These are phyloP conservation scores for Senna siamea DNA, from an alignment of 306 rosid species.

Conservation along the genomic window DNA sequence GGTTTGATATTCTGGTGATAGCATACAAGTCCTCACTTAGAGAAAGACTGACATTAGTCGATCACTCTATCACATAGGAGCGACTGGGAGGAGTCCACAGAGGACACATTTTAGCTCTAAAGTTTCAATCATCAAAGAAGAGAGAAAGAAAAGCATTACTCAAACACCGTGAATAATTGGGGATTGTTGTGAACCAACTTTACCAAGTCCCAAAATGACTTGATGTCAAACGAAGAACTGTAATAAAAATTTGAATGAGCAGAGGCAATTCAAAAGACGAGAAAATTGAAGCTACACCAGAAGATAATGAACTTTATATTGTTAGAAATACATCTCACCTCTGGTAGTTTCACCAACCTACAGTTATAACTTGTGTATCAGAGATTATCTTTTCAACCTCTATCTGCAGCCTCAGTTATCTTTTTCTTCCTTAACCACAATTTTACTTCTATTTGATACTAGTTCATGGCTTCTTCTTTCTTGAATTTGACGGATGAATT, in stretches of 20 bases:
- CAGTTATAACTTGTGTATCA: neutral
- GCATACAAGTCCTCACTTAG: neutral
- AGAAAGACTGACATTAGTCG: constrained; percentile 2
- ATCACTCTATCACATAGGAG: too few species aligned
- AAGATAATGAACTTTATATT: neutral
- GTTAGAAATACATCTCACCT: constrained; percentile 4
- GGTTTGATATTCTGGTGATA: neutral
- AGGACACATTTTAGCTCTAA: neutral
- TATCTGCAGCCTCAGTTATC: constrained; percentile 30
- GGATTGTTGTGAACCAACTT: constrained; percentile 1
- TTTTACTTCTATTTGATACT: constrained; percentile 36
- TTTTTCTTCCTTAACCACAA: constrained; percentile 38
- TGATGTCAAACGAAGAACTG: neutral
- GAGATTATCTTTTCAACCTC: constrained; percentile 5
- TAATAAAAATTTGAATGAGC: neutral
- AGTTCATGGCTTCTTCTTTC: constrained; percentile 43
- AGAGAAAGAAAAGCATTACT: neutral
- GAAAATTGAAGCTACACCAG: neutral
- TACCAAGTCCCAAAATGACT: neutral
- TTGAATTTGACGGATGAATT: constrained; percentile 60
- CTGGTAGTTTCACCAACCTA: neutral
- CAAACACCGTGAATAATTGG: neutral
- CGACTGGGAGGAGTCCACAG: neutral
- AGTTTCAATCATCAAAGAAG: neutral
- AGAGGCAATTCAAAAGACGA: neutral